Evolutionary conservation across 2,329 filamentous ascomycete genomes (phyloP), one percentile per base, ranked within the genome.

Genomic region (Akanthomyces muscarius): DNA sequence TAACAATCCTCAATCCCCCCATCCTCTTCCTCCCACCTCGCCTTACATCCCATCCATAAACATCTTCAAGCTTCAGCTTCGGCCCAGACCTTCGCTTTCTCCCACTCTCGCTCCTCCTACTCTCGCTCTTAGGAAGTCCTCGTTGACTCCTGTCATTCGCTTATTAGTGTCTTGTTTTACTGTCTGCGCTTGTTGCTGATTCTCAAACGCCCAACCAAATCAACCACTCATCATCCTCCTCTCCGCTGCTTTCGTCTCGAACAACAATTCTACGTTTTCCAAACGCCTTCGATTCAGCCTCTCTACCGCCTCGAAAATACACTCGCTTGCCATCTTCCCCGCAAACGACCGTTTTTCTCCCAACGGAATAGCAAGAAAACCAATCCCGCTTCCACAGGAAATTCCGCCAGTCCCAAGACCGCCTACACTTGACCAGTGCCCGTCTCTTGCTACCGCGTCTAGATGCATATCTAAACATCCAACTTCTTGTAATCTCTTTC

Each of bases 71-170:
- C 55, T 55, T 63, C 52, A 44, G 59, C 61, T 38, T 44, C 58
- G 61, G 54, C 54, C 52, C 36, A 51, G 14, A 83, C 81, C 75
- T 76, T 83, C 81, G 80, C 81, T 82, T 80, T 36, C 70, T 73
- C 74, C 60, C 42, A 48, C 48, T 73, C 74, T 71, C 70, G 70
- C 69, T 65, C 69, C 74, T 73, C 69, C 69, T 68, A 68, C 58
- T 53, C 47, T 62, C 63, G 58, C 72, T 73, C 72, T 75, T 83
- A 86, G 86, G 86, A 88, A 88, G 85, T 86, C 86, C 86, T 88
- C 86, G 86, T 82, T 78, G 86, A 81, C 86, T 88, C 86, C 86
- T 87, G 85, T 88, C 86, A 86, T 85, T 89, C 86, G 86, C 86
- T 89, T 79, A 76, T 74, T 73, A 75, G 75, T 80, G 75, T 78